Conservation (phyloP, 208 protist genomes). For the Trypanosoma theileri region DNA sequence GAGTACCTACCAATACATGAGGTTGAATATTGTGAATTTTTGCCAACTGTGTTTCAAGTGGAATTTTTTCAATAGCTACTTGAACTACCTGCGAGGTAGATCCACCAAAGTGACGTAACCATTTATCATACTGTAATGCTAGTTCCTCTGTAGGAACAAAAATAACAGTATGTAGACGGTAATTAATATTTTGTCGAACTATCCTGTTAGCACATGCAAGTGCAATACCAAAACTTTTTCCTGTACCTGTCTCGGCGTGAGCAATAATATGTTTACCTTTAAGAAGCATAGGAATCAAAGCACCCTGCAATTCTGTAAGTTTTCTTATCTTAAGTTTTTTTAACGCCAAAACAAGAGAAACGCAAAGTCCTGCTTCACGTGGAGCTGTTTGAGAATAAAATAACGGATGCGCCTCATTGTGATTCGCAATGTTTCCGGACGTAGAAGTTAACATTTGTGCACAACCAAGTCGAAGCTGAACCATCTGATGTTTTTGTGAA, state of each 20-base stretch:
- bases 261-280: constrained; percentile 90
- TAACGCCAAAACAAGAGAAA: constrained; percentile 66
- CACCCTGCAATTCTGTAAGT: constrained; percentile 85
- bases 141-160: constrained; percentile 87
- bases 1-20: constrained; percentile 87
- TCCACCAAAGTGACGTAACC: constrained; percentile 82
- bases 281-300: constrained; percentile 81
- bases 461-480: constrained; percentile 73
- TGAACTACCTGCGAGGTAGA: constrained; percentile 78
- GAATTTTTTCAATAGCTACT: constrained; percentile 71
- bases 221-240: constrained; percentile 90
- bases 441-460: constrained; percentile 81
- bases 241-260: constrained; percentile 86
- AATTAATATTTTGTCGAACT: constrained; percentile 77
- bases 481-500: constrained; percentile 52
- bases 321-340: constrained; percentile 65
- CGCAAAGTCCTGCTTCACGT: constrained; percentile 67
- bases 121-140: constrained; percentile 89
- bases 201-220: constrained; percentile 85
- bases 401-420: constrained; percentile 84
- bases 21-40: constrained; percentile 88
- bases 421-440: constrained; percentile 57
- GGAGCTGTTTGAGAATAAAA: constrained; percentile 78
- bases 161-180: constrained; percentile 87
- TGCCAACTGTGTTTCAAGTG: constrained; percentile 77